Conservation (phyloP, 148 eudicot genomes). For the Spergularia bocconei region DNA sequence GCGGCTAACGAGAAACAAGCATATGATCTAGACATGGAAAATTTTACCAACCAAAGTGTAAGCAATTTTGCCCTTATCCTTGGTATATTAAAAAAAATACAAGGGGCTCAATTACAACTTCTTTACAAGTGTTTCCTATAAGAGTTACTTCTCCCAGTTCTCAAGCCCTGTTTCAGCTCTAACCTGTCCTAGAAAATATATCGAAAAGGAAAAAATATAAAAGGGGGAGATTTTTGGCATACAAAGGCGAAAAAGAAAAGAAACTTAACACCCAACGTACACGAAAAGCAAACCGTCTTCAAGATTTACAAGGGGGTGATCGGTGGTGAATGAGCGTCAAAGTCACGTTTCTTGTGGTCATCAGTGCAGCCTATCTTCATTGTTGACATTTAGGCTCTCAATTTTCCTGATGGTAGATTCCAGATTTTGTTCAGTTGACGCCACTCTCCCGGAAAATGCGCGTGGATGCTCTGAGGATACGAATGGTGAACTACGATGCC, state of each 20-base stretch:
- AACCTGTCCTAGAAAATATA: conserved; percentile 17
- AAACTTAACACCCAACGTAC: conserved; percentile 16
- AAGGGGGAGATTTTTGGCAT: not conserved
- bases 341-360: not conserved
- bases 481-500: conserved; percentile 32
- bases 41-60: not conserved
- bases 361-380: conserved; percentile 49
- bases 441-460: conserved; percentile 24
- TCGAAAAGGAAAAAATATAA: not conserved
- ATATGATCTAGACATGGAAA: too few species aligned
- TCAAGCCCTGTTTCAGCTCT: conserved; percentile 25
- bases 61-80: not conserved
- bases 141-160: conserved; percentile 18
- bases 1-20: too few species aligned
- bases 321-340: not conserved
- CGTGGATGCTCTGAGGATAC: conserved; percentile 38
- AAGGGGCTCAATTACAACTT: conserved; percentile 20
- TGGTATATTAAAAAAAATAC: not conserved
- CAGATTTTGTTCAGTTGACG: conserved; percentile 34
- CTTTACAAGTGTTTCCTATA: conserved; percentile 21
- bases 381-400: conserved; percentile 63
- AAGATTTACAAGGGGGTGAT: conserved; percentile 25
- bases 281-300: conserved; percentile 13
- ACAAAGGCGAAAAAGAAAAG: conserved; percentile 5
- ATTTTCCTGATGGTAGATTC: conserved; percentile 69